Percentiles rank a stretch among this genome's conserved stretches.
Conservation (phyloP, 176 grass and related monocot genomes). For the Juncus effusus region DNA sequence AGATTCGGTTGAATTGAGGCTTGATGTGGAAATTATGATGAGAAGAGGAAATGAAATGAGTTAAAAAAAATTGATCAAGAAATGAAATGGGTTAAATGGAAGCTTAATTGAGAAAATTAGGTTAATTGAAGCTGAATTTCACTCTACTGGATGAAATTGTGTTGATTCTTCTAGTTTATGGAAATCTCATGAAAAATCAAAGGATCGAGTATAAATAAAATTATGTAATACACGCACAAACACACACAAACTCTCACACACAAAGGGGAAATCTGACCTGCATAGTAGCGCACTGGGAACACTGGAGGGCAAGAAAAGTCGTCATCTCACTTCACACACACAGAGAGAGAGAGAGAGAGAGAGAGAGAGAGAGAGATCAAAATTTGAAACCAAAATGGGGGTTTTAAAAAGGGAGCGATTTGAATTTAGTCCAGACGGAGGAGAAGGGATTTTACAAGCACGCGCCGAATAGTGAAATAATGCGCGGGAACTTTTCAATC, state of each 20-base stretch:
- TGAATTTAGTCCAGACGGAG: background rate
- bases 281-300: constrained; percentile 75
- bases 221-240: background rate
- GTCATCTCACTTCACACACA: constrained; percentile 31
- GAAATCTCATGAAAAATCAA: background rate
- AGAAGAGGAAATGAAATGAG: too few species aligned
- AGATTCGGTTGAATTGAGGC: background rate
- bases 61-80: too few species aligned
- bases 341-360: background rate
- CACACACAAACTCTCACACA: background rate
- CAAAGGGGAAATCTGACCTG: constrained; percentile 35
- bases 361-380: background rate
- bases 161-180: background rate
- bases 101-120: too few species aligned
- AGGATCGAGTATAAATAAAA: background rate
- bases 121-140: too few species aligned
- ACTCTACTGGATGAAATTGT: background rate
- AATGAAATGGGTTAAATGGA: too few species aligned
- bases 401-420: constrained; percentile 5
- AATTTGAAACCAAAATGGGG: constrained; percentile 7
- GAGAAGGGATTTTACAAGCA: too few species aligned
- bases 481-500: too few species aligned
- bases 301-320: constrained; percentile 74
- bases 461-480: too few species aligned
- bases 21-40: too few species aligned